Evolutionary conservation across 2,329 filamentous ascomycete genomes (phyloP).

Genomic region (Colletotrichum sidae): DNA sequence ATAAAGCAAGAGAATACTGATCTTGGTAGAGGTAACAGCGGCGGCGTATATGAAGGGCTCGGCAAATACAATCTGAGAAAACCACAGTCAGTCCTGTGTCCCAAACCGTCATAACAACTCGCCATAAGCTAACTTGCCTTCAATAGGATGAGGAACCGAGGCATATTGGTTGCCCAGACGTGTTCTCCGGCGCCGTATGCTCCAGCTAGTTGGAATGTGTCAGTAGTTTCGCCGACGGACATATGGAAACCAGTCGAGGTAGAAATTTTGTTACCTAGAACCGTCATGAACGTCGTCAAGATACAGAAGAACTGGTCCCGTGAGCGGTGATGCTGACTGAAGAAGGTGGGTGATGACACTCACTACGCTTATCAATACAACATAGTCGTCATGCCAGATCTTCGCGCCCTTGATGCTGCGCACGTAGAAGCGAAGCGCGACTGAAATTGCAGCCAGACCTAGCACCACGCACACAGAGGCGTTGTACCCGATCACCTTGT

Average conservation of each 20-base stretch:
- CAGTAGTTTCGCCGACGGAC: too few species aligned
- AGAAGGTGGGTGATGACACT: not conserved
- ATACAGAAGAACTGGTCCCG: not conserved
- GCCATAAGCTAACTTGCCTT: not conserved
- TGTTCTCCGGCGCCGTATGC: conserved; percentile 3
- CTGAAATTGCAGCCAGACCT: conserved; percentile 11
- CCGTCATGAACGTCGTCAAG: conserved; percentile 5
- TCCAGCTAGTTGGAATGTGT: not conserved
- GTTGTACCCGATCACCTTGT: not conserved
- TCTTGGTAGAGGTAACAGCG: conserved; percentile 28
- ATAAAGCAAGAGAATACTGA: conserved; percentile 33
- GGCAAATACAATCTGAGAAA: conserved; percentile 23
- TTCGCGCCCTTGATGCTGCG: conserved; percentile 8
- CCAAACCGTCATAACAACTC: not conserved
- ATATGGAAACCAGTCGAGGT: too few species aligned
- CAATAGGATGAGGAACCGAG: not conserved
- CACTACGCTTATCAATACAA: conserved; percentile 11
- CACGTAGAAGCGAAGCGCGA: conserved; percentile 17
- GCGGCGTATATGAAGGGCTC: conserved; percentile 33
- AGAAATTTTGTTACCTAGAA: not conserved
- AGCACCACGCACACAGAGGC: conserved; percentile 11
- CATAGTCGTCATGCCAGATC: conserved; percentile 15
- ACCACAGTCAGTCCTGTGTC: not conserved
- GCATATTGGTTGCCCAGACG: not conserved
- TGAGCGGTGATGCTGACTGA: not conserved